Evolutionary conservation across 1,284 basidiomycete genomes (phyloP), one percentile per base, ranked within the genome.

Genomic region (Puccinia horiana): DNA sequence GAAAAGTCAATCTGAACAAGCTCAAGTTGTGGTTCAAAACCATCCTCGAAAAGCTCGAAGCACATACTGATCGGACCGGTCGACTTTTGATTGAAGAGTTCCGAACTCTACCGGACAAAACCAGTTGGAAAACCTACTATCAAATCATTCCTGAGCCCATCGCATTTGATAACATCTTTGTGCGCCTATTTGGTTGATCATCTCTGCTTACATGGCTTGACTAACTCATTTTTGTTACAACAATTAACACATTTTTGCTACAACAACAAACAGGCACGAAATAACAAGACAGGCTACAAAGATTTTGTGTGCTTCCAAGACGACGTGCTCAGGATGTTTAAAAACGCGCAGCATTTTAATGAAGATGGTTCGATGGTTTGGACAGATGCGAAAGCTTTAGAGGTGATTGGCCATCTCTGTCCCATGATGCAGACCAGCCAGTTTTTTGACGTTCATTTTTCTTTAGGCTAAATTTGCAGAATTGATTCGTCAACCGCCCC

Each of bases 331-430:
- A 44, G 73, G 26, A 83, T 85, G 29, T 85, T 85, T 56, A 72
- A 65, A 32, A 86, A 86, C 81, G 86, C 86, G 8, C 83, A 84
- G 65, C 83, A 77, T 58, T 86, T 84, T 83, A 85, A 86, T 81
- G 82, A 85, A 70, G 85, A 86, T 18, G 37, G 42, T 6, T 84
- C 84, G 6, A 63, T 74, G 32, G 84, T 85, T 29, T 85, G 84
- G 84, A 83, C 84, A 44, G 86, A 86, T 72, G 84, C 85, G 4
- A 70, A 82, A 47, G n/a, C 75, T 23, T 69, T 85, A 35, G 81
- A 85, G 81, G 84, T 85, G 29, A 76, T 83, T 70, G 16, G 12
- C 63, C 37, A 23, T 2, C 40, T 2, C 29, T 54, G 9, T 37
- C 52, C 35, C 32, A 23, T 37, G 35, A 40, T 40, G 11, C 4